These are phyloP conservation scores for Vigna unguiculata DNA, from an alignment of 306 rosid genomes.

Conservation along the genomic window DNA sequence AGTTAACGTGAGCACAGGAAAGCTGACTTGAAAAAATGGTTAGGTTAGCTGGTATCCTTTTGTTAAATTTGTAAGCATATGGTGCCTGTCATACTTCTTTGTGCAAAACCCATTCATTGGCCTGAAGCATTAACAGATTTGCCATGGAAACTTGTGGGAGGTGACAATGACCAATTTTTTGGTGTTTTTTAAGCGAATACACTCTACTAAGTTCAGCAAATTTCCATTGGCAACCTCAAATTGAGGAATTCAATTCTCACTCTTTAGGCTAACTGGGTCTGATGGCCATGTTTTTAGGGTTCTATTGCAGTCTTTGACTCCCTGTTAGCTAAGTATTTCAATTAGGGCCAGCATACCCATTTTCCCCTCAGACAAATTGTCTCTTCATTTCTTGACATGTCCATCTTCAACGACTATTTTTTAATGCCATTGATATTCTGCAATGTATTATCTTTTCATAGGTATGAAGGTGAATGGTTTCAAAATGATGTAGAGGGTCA, in stretches of 20 bases:
- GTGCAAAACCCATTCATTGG: neutral
- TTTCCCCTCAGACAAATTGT: constrained; percentile 6
- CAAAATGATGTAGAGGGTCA: constrained; percentile 91
- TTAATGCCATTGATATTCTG: constrained; percentile 32
- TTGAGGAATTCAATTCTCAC: neutral
- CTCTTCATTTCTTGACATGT: constrained; percentile 28
- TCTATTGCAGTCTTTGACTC: neutral
- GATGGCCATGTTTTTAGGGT: constrained; percentile 12
- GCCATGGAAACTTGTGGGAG: neutral
- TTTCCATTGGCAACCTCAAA: constrained; percentile 7
- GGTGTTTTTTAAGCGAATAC: neutral
- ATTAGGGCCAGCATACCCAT: neutral
- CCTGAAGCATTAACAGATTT: neutral
- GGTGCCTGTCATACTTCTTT: neutral
- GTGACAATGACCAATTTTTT: neutral
- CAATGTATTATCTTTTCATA: constrained; percentile 43
- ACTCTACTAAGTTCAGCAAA: neutral
- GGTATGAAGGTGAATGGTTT: constrained; percentile 99
- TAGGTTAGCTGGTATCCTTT: neutral
- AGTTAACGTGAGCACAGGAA: neutral
- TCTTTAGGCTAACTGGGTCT: constrained; percentile 5
- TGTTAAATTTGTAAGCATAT: neutral
- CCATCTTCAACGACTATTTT: constrained; percentile 28
- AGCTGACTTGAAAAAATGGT: constrained; percentile 14
- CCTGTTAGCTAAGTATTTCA: constrained; percentile 3